A percentile compares a stretch with the other conserved stretches of the same genome.
phyloP scores from a whole-genome alignment of 2,329 filamentous ascomycete species.

The Clonostachys solani region DNA sequence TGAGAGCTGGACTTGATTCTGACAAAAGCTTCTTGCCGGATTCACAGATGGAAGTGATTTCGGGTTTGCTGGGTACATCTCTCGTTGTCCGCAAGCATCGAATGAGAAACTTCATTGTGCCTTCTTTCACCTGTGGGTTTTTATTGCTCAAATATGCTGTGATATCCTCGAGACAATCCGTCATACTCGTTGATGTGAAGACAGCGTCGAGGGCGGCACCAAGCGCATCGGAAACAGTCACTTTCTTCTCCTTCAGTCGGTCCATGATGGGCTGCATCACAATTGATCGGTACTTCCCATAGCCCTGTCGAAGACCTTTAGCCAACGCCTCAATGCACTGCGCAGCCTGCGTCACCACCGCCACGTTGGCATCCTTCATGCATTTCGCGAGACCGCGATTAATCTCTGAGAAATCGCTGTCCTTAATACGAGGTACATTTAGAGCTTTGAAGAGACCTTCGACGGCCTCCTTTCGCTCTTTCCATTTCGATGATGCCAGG shows the following conservation, averaged over 20 bases:
- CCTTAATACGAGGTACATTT: constrained; percentile 88
- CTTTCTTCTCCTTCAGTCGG: constrained; percentile 96
- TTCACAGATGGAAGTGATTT: constrained; percentile 84
- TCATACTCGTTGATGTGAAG: constrained; percentile 62
- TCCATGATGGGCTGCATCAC: constrained; percentile 92
- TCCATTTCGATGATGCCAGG: constrained; percentile 92
- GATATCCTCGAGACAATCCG: constrained; percentile 90
- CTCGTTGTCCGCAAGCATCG: constrained; percentile 79
- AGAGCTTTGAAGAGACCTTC: constrained; percentile 73
- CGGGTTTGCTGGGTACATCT: constrained; percentile 77
- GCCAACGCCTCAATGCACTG: constrained; percentile 89
- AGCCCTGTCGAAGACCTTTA: constrained; percentile 75
- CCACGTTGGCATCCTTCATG: constrained; percentile 98
- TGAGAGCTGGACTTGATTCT: constrained; percentile 80
- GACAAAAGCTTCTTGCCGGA: constrained; percentile 83
- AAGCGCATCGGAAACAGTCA: constrained; percentile 80
- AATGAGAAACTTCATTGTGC: constrained; percentile 90
- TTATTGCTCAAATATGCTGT: constrained; percentile 83
- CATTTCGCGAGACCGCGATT: constrained; percentile 82
- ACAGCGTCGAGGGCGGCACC: constrained; percentile 75
- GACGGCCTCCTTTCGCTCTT: constrained; percentile 91
- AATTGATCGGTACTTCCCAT: constrained; percentile 72
- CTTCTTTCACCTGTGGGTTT: constrained; percentile 96
- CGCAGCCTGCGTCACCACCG: constrained; percentile 87
- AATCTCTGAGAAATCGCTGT: constrained; percentile 82